Evolutionary conservation across 2,329 filamentous ascomycete species (phyloP).

Genomic region (Dactylellina sp.): DNA sequence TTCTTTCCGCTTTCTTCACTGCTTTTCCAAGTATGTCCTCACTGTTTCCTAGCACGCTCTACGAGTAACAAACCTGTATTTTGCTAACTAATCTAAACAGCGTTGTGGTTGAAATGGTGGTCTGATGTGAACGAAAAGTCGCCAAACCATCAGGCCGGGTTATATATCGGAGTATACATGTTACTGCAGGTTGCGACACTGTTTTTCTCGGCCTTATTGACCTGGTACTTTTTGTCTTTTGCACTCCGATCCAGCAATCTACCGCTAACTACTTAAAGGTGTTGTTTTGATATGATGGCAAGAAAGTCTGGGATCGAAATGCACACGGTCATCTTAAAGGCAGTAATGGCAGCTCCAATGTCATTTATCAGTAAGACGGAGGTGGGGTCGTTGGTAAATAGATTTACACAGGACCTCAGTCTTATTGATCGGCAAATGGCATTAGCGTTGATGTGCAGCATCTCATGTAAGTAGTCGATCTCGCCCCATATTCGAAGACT

Average conservation of each 20-base stretch:
- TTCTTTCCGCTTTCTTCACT: constrained; percentile 58
- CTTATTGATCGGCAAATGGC: constrained; percentile 66
- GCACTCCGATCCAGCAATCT: not conserved
- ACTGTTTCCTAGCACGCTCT: constrained; percentile 28
- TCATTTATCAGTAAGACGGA: constrained; percentile 65
- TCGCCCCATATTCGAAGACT: too few species aligned
- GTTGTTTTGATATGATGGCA: constrained; percentile 29
- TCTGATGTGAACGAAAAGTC: constrained; percentile 59
- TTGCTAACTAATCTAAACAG: constrained; percentile 62
- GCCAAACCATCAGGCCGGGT: constrained; percentile 61
- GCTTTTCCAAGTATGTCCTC: constrained; percentile 61
- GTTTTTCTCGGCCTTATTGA: constrained; percentile 61
- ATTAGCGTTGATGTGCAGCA: constrained; percentile 62
- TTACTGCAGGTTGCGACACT: constrained; percentile 63
- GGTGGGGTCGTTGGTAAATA: constrained; percentile 64
- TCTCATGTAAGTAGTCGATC: constrained; percentile 57
- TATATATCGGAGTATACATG: constrained; percentile 64
- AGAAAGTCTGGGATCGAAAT: constrained; percentile 40
- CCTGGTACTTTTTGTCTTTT: not conserved
- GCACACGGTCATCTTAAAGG: constrained; percentile 20
- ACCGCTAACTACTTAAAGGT: constrained; percentile 3
- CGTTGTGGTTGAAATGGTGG: constrained; percentile 65
- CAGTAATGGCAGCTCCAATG: constrained; percentile 62
- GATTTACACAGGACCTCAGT: constrained; percentile 66
- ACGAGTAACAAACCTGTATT: not conserved